Evolutionary conservation across 768 basidiomycete species (phyloP), one percentile per base, ranked within the genome.

Genomic region (Mycena alexandri): DNA sequence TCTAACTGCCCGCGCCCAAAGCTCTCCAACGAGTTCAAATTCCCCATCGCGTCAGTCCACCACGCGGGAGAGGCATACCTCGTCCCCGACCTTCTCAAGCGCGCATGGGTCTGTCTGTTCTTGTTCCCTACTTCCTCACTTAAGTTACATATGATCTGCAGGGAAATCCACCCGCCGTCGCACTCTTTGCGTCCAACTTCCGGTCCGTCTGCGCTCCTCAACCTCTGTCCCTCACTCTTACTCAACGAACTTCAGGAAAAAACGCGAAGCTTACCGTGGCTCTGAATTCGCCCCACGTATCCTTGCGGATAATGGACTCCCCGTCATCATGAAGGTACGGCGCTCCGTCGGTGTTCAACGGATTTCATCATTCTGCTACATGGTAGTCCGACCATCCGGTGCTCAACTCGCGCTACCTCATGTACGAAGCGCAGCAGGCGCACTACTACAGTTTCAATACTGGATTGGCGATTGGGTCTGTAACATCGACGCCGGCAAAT

Each of bases 11-110:
- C 17, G 5, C 22, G 4, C 34, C 6, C 17, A 48, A 61, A 93
- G 84, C 81, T 94, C 4, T 87, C 92, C 12, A 93, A 94, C 76
- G 93, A 95, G 69, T 95, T 94, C 81, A 81, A 92, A 67, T 93
- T 93, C 78, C 86, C 89, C 0, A 80, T 93, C 42, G 87, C 92
- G 0, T 89, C 90, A 0, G 87, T 93, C 78, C 93, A 93, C 71
- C 93, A 94, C 70, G 92, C 93, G 1, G 88, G 89, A 46, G 92
- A 94, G 71, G 87, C 93, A 0, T 94, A 91, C 70, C 88, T 95
- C 44, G 92, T 94, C n/a, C 90, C 93, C 2, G 87, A 88, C 25
- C 75, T 92, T 1, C 82, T 95, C 61, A 93, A 93, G 77, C 83
- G 84, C 72, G 85, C 89, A 12, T 95, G 87, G 78, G 92, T 88